A percentile compares a stretch with the other conserved stretches of the same genome.
These are phyloP conservation scores for Coemansia reversa DNA, from an alignment of 192 early-diverging fungal species.

Conservation along the genomic window DNA sequence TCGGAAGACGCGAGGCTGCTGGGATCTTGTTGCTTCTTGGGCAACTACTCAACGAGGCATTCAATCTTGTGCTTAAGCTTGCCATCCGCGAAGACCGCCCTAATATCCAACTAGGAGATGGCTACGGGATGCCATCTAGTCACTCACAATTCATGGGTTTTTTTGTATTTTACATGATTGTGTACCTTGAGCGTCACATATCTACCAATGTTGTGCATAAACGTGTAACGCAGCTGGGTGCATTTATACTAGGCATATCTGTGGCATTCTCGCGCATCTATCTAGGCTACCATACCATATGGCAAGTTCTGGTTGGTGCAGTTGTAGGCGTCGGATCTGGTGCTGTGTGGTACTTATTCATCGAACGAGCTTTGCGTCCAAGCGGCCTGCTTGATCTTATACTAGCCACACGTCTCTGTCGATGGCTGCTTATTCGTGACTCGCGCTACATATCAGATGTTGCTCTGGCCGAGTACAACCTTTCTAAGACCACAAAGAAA, in stretches of 20 bases:
- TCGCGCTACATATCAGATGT: conserved; percentile 31
- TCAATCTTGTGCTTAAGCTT: conserved; percentile 34
- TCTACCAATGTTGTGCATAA: conserved; percentile 11
- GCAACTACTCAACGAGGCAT: conserved; percentile 45
- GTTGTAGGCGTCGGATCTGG: conserved; percentile 22
- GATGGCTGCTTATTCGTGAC: conserved; percentile 48
- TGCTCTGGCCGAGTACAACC: conserved; percentile 34
- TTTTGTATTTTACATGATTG: conserved; percentile 21
- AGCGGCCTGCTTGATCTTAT: conserved; percentile 9
- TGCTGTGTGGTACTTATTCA: conserved; percentile 22
- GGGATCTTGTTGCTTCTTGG: conserved; percentile 34
- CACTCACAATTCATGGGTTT: conserved; percentile 56
- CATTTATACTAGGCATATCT: conserved; percentile 14
- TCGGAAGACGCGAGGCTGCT: conserved; percentile 43
- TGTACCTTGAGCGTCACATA: conserved; percentile 27
- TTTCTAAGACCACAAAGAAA: conserved; percentile 14
- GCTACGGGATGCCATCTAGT: conserved; percentile 55
- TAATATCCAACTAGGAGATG: conserved; percentile 38
- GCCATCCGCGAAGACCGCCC: conserved; percentile 34
- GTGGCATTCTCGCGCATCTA: conserved; percentile 42
- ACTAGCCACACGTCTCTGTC: conserved; percentile 13
- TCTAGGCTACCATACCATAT: conserved; percentile 37
- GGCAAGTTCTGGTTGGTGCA: conserved; percentile 30
- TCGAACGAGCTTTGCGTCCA: conserved; percentile 17
- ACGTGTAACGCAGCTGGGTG: conserved; percentile 21